Base-by-base conservation (phyloP, 305 asterid species). In the Stenogyne calaminthoides region DNA sequence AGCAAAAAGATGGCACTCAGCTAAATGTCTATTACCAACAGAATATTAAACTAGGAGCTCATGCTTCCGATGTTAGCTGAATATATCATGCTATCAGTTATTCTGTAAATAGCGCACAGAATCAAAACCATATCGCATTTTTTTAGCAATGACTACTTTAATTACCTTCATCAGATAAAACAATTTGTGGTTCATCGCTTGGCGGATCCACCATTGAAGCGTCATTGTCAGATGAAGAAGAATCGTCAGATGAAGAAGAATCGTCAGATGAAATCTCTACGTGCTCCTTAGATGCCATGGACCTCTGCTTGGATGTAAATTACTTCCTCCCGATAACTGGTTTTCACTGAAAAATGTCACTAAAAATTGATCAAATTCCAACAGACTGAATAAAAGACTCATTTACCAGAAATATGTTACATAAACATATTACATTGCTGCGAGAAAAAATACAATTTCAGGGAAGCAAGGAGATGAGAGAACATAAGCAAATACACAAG, bases 201-300 rank as follows among this genome's bases (percentile, higher is more conserved):
- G 14, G 60, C 66, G 73, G 79, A 71, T 76, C 63, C 29, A 2
- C 37, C 70, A 44, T 74, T 47, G 70, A 18, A 67, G 15, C 63
- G 25, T 42, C 72, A 15, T 40, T 69, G 49, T 86, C 88, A 51
- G 86, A 81, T 64, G 82, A 82, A 63, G 91, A 85, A 55, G 89
- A 86, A 56, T 86, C 89, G 62, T 82, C 89, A 7, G 90, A 85
- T 58, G 82, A 87, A 78, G 91, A 85, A 55, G 89, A 86, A 56
- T 86, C 89, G 62, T 82, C 89, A 7, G 90, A 85, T 58, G 82
- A 87, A 78, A 88, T 83, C 65, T 84, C 87, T 20, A 88, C 89
- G 39, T 77, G 90, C 72, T 81, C 91, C 64, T 25, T 68, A 27
- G 78, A 47, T 60, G 87, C 75, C 73, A 76, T 9, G 56, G 80